Percentiles rank a stretch among this genome's conserved stretches.
Evolutionary conservation across 495 filamentous ascomycete species (phyloP).

Genomic region (Penicillium bialowiezense): DNA sequence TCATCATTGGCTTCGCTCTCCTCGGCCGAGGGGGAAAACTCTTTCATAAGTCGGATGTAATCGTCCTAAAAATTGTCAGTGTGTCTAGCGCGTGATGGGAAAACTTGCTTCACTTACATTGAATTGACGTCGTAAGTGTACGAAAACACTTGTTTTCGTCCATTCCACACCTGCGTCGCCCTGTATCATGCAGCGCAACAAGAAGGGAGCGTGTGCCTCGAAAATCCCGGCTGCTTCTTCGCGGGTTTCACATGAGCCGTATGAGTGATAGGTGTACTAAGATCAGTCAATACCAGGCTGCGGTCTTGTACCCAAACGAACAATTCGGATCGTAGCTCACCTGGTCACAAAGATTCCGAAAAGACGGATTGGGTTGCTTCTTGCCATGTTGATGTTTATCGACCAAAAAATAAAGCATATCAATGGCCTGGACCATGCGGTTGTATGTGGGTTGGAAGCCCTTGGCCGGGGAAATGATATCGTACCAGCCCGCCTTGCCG

Average conservation of each 20-base stretch:
- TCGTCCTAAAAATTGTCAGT: slow-evolving; percentile 34
- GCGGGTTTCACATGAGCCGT: slow-evolving; percentile 43
- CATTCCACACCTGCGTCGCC: slow-evolving; percentile 54
- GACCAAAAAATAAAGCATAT: slow-evolving; percentile 65
- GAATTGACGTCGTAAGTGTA: slow-evolving; percentile 51
- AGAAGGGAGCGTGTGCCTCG: slow-evolving; percentile 51
- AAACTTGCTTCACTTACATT: slow-evolving; percentile 26
- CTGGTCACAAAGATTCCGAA: slow-evolving; percentile 43
- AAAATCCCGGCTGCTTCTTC: slow-evolving; percentile 51
- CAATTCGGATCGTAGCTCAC: slow-evolving; percentile 25
- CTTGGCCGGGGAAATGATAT: slow-evolving; percentile 57
- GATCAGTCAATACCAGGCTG: slow-evolving; percentile 10
- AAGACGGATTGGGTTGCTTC: slow-evolving; percentile 36
- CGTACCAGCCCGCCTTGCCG: slow-evolving; percentile 76
- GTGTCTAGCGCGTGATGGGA: background rate
- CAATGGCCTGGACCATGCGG: slow-evolving; percentile 66
- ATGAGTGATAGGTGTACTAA: slow-evolving; percentile 43
- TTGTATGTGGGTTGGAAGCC: slow-evolving; percentile 60
- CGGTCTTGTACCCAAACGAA: background rate
- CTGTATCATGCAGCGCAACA: slow-evolving; percentile 58
- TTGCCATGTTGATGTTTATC: slow-evolving; percentile 45
- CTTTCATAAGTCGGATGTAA: slow-evolving; percentile 33
- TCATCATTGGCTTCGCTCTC: slow-evolving; percentile 25
- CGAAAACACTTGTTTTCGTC: slow-evolving; percentile 51
- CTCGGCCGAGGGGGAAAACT: slow-evolving; percentile 24